Percentiles rank a stretch among this genome's conserved stretches.
Evolutionary conservation across 1,284 basidiomycete genomes (phyloP).

Genomic region (Malassezia nana): DNA sequence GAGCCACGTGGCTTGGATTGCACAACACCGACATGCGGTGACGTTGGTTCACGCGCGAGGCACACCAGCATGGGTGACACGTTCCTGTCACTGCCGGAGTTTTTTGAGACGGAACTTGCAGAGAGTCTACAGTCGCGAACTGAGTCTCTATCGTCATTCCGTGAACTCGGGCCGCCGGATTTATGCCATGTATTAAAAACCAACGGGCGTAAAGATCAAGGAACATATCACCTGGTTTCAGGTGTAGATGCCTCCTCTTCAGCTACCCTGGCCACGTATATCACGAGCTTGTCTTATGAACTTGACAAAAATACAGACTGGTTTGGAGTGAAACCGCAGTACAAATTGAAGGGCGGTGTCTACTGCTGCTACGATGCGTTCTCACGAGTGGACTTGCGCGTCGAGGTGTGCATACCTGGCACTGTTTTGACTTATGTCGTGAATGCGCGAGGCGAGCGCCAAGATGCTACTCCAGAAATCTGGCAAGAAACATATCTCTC

Average conservation of each 20-base stretch:
- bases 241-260: slow-evolving; percentile 95
- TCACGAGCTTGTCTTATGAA: slow-evolving; percentile 90
- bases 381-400: slow-evolving; percentile 86
- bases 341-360: slow-evolving; percentile 85
- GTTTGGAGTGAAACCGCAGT: slow-evolving; percentile 64
- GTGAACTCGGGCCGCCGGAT: slow-evolving; percentile 93
- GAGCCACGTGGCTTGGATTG: slow-evolving; percentile 7
- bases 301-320: slow-evolving; percentile 84
- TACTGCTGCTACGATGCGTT: slow-evolving; percentile 99
- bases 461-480: slow-evolving; percentile 79
- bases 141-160: slow-evolving; percentile 81
- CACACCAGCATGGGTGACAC: slow-evolving; percentile 38
- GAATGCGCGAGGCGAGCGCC: slow-evolving; percentile 83
- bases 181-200: slow-evolving; percentile 84
- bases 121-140: slow-evolving; percentile 82
- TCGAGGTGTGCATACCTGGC: slow-evolving; percentile 96
- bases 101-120: slow-evolving; percentile 70
- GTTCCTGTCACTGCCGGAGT: slow-evolving; percentile 43
- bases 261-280: slow-evolving; percentile 90
- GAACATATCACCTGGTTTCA: slow-evolving; percentile 56
- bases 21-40: background rate
- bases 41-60: background rate
- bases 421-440: slow-evolving; percentile 90
- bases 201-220: slow-evolving; percentile 57
- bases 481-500: slow-evolving; percentile 98